Percentiles rank a stretch among this genome's conserved stretches.
Conservation (phyloP, 169 alveolate species). For the Theileria orientalis region DNA sequence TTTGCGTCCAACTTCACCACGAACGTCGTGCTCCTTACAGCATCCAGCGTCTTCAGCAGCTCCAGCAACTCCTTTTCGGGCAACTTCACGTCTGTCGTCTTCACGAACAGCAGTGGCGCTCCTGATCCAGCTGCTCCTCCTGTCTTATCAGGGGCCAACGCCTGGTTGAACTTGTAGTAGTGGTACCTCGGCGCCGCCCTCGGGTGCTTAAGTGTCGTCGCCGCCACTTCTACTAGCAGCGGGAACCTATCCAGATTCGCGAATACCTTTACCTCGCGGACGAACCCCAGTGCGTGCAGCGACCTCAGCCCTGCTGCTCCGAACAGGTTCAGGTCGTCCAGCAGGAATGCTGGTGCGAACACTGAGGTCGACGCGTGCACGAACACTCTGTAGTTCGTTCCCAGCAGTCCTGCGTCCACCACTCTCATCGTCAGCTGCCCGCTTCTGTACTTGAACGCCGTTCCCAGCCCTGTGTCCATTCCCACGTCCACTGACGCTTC, state of each 20-base stretch:
- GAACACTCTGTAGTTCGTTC: background rate
- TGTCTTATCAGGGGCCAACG: no score
- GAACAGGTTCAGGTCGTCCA: background rate
- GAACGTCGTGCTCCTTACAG: no score
- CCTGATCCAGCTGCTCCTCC: no score
- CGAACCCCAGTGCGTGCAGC: background rate
- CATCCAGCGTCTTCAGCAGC: no score
- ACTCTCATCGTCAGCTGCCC: background rate
- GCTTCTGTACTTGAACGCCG: slow-evolving; percentile 1
- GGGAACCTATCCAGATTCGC: background rate
- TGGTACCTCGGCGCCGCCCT: background rate
- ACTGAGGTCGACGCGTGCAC: slow-evolving; percentile 6
- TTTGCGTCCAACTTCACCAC: no score
- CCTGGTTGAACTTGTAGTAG: background rate
- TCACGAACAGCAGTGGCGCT: no score
- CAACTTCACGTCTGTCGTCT: no score
- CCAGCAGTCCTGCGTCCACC: background rate
- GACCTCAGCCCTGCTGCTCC: no score
- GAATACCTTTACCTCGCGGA: background rate
- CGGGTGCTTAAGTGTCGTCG: background rate
- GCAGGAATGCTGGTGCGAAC: background rate
- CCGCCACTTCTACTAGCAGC: slow-evolving; percentile 12
- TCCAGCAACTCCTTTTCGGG: no score
- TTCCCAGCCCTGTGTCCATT: background rate
- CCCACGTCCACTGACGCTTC: background rate